Evolutionary conservation across 2,329 filamentous ascomycete genomes (phyloP).

Genomic region (Trichoderma sp.): DNA sequence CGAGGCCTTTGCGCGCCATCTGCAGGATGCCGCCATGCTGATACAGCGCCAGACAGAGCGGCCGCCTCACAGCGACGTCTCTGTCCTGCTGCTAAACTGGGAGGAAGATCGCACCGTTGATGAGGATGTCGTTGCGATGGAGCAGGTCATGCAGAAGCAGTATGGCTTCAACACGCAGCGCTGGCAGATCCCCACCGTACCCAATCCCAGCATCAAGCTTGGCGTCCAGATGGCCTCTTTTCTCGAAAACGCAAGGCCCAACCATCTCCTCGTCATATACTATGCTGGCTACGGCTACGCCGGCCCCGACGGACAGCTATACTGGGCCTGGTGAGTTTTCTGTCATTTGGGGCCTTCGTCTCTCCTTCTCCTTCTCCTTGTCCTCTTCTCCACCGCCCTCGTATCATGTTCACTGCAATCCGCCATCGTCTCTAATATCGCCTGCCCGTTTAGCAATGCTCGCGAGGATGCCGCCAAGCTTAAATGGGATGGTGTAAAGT

Average conservation of each 20-base stretch:
- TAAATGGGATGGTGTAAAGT: slow-evolving; percentile 65
- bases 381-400: slow-evolving; percentile 34
- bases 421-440: slow-evolving; percentile 5
- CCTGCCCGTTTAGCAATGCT: slow-evolving; percentile 48
- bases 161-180: slow-evolving; percentile 63
- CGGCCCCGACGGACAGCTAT: slow-evolving; percentile 61
- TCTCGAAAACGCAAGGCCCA: slow-evolving; percentile 57
- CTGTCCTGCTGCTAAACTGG: slow-evolving; percentile 63
- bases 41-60: slow-evolving; percentile 65
- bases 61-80: slow-evolving; percentile 58
- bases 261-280: slow-evolving; percentile 65
- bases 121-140: slow-evolving; percentile 55
- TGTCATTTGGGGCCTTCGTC: slow-evolving; percentile 8
- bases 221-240: slow-evolving; percentile 62
- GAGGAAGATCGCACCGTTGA: slow-evolving; percentile 59
- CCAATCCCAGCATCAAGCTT: slow-evolving; percentile 63
- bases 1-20: slow-evolving; percentile 66
- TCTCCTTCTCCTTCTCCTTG: background rate
- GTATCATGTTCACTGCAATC: slow-evolving; percentile 34
- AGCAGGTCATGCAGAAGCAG: slow-evolving; percentile 59
- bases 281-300: slow-evolving; percentile 64
- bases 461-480: slow-evolving; percentile 61
- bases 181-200: slow-evolving; percentile 61
- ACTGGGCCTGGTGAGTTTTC: slow-evolving; percentile 64
- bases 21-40: slow-evolving; percentile 68